phyloP scores from a whole-genome alignment of 345 rosid genomes.

The Luvunga scandens region DNA sequence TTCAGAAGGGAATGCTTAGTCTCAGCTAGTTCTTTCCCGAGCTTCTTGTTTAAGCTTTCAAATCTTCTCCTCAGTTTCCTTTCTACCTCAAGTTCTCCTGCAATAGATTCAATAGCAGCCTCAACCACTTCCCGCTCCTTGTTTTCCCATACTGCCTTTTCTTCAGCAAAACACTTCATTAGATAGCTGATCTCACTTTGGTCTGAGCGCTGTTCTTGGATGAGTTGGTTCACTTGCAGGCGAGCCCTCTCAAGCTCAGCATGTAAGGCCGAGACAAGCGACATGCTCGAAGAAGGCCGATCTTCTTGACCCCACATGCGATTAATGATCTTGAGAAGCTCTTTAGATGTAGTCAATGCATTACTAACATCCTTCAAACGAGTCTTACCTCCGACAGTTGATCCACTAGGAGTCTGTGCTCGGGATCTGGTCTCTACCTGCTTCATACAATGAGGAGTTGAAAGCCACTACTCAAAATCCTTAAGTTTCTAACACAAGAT shows the following conservation, averaged over 20 bases:
- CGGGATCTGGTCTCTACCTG: constrained; percentile 88
- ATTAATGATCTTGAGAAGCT: constrained; percentile 82
- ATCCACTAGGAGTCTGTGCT: constrained; percentile 77
- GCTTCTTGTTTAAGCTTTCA: constrained; percentile 93
- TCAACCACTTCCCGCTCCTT: constrained; percentile 83
- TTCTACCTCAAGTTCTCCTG: constrained; percentile 86
- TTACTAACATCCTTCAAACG: constrained; percentile 84
- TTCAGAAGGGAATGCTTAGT: constrained; percentile 63
- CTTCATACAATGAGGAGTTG: constrained; percentile 17
- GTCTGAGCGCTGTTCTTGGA: constrained; percentile 77
- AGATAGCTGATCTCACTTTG: constrained; percentile 71
- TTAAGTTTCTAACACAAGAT: background rate
- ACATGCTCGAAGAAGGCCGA: constrained; percentile 87
- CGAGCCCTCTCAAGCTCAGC: constrained; percentile 97
- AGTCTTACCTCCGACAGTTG: constrained; percentile 58
- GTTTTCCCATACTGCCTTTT: constrained; percentile 90
- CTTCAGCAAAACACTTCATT: constrained; percentile 91
- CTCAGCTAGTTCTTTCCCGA: constrained; percentile 80
- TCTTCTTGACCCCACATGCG: constrained; percentile 92
- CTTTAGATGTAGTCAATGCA: constrained; percentile 94
- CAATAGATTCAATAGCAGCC: constrained; percentile 90
- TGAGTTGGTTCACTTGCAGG: constrained; percentile 77
- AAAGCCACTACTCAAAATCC: background rate
- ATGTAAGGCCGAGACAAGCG: constrained; percentile 91
- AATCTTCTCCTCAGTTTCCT: constrained; percentile 76